Evolutionary conservation across 2,329 filamentous ascomycete genomes (phyloP), one percentile per base, ranked within the genome.

Genomic region (Fusarium concolor): DNA sequence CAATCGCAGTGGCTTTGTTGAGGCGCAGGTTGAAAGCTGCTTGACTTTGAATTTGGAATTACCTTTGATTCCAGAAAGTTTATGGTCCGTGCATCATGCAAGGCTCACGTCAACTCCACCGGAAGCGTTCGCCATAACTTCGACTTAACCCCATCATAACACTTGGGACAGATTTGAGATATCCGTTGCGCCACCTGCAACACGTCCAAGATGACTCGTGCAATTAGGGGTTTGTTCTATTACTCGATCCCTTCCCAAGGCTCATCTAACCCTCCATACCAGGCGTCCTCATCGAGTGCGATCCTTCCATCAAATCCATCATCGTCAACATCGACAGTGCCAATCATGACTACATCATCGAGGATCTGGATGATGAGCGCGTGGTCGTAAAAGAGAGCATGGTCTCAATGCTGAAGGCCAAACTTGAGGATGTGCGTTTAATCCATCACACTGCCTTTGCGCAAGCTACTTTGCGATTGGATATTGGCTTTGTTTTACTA

Each of bases 301-400:
- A 95, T 76, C 90, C 92, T n/a, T 92, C 91, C 43, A 94, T 95
- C 85, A 94, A 94, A 80, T 91, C 92, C 67, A 93, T 94, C 82
- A 90, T 95, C 74, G 84, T 92, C 71, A 91, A 89, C 74, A 92
- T 95, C 71, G 90, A 95, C 79, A 86, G 83, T 72, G 83, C 87
- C 58, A 85, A 86, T 70, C 89, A 94, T 78, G 88, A 90, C 68
- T 92, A 89, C 77, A 92, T 95, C 75, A 91, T 94, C 65, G 91
- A 94, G 73, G 91, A 94, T 66, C 85, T 94, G 2, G 92, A 94
- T 79, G 92, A 94, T 62, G 87, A 91, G 76, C 89, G 90, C 59
- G 83, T 93, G 2, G 83, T 95, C 5, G 87, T 94, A 56, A 93
- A 93, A 78, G 90, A 90, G 73, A 89, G 87, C 68, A 93, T 92